Evolutionary conservation across 129 eudicot species (phyloP), one percentile per base, ranked within the genome.

Genomic region (Pittosporum tobira): DNA sequence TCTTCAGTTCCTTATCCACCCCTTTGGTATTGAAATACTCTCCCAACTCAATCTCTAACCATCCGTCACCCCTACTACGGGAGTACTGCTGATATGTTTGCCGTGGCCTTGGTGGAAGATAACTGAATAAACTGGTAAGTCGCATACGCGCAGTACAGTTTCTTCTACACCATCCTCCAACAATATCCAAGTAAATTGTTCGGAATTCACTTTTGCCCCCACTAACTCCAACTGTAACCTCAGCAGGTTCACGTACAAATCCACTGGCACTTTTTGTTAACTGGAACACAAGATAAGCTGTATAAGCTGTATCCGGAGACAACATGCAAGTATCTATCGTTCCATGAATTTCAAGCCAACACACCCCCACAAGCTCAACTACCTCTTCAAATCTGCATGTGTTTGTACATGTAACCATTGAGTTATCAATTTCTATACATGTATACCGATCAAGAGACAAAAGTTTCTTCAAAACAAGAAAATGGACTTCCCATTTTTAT

Each of bases 11-110:
- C 51, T 67, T 69, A 48, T 70, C 73, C 30, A 72, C 76, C 15
- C 69, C 81, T 18, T 48, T 51, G 44, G 68, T 47, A 11, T 64
- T 69, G 16, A 48, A 59, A 56, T 54, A 75, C 72, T 77, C 85
- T 18, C 94, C 94, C 60, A 81, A 64, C 73, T 85, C 80, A 7
- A 81, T 64, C 62, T 85, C 94, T 65, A 75, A 27, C 94, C 94
- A 85, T 11, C 85, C 88, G 31, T 85, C 85, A 24, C 29, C 60
- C 48, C 94, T 75, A 44, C 29, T 20, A 61, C 64, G 72, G 0
- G 94, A 85, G 22, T 68, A 70, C 4, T 53, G 57, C 0, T 48
- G 57, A 50, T 57, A 59, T 1, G 51, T 71, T 61, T 57, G 25
- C 60, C 43, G 15, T 21, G 2, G 9, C 43, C 15, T 42, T 25